Conservation (phyloP, 2,329 filamentous ascomycete species). For the Chaetomiaceae sp. region DNA sequence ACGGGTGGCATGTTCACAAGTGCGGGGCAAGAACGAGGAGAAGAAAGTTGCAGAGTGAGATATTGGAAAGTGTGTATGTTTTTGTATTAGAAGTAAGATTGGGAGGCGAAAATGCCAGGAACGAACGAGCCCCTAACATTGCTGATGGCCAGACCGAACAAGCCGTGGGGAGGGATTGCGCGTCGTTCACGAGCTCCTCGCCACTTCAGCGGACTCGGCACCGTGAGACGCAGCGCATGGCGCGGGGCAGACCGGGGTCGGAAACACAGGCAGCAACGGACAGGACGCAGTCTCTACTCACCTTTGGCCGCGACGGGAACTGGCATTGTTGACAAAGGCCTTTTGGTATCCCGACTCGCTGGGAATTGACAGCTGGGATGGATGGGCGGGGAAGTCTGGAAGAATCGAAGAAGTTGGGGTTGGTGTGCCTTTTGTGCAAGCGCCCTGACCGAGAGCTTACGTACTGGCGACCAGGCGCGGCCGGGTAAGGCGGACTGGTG, state of each 20-base stretch:
- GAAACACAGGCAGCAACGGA: slow-evolving; percentile 1
- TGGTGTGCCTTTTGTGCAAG: slow-evolving; percentile 1
- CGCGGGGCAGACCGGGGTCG: slow-evolving; percentile 15
- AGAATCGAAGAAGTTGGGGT: not conserved
- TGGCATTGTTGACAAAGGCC: slow-evolving; percentile 19
- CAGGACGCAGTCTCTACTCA: slow-evolving; percentile 13
- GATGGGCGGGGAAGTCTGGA: slow-evolving; percentile 3
- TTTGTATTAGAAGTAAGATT: no score
- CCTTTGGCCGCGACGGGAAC: slow-evolving; percentile 27
- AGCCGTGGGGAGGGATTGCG: slow-evolving; percentile 19
- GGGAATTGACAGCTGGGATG: not conserved
- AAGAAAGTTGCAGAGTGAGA: no score
- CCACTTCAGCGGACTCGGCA: slow-evolving; percentile 18
- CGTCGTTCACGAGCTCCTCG: slow-evolving; percentile 18
- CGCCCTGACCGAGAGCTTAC: slow-evolving; percentile 6
- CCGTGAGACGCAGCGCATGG: slow-evolving; percentile 13
- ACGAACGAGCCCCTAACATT: not conserved
- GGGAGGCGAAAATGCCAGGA: not conserved
- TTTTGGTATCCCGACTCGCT: slow-evolving; percentile 3
- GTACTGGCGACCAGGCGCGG: not conserved
- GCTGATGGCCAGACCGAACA: not conserved
- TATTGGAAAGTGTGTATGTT: no score
- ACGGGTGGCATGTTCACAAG: slow-evolving; percentile 45
- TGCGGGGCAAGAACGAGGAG: not conserved
- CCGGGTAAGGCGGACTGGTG: not conserved